Base-by-base conservation (phyloP, 371 early-diverging fungal species). In the Apophysomyces elegans region DNA sequence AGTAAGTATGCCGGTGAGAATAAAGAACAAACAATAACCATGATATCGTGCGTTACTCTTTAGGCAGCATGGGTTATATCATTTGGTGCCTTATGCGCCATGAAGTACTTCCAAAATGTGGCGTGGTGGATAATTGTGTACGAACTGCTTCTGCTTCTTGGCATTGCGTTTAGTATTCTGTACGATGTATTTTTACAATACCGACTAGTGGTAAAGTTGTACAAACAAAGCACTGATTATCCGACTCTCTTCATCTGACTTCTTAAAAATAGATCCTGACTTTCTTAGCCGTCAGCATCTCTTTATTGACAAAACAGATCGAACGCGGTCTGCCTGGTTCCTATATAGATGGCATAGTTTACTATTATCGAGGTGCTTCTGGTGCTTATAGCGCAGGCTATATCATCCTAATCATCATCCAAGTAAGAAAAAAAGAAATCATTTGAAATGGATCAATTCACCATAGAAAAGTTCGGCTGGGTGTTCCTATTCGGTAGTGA, bases 401-500 rank as follows among this genome's bases (percentile, higher is more conserved):
- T 44, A 74, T 76, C 37, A 69, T 81, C 32, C 56, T 81, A 44
- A 73, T 77, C 36, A 75, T 81, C n/a, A 63, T 76, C 36, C 79
- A 78, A 58, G 79, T 79, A 69, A 65, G 38, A 21, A 13, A 13
- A 11, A 16, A 46, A 45, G n/a, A 37, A 8, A n/a, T 37, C 18
- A 37, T 11, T 41, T 26, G 13, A 26, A 45, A 16, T 7, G 13
- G 13, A 18, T 44, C 26, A 41, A 59, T 16, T 41, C 35, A 47
- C 35, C 41, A n/a, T 56, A 32, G 36, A 37, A 26, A 62, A 78
- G 76, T 77, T 82, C 54, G 54, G 76, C 13, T 82, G 83, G 83
- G 73, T 82, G 12, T 73, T 79, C 62, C 62, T 79, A 13, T 82
- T 82, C 47, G 83, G 83, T 12, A 78, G 78, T 26, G 78, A 82